Conservation (phyloP, 2,329 filamentous ascomycete species). For the Cryphonectria nitschkei region DNA sequence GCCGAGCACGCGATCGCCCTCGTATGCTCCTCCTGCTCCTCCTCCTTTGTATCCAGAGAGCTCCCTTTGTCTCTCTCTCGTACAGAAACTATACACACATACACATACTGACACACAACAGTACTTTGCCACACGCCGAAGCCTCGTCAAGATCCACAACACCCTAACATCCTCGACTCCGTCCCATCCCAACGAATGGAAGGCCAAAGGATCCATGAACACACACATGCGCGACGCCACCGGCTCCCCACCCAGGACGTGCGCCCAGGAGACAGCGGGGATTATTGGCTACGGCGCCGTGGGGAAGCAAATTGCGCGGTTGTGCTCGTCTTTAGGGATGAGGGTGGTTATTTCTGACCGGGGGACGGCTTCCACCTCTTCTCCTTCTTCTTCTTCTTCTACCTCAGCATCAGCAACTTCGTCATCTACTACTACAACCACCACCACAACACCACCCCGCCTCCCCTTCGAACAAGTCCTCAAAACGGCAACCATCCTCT, state of each 20-base stretch:
- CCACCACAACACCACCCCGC: slow-evolving; percentile 14
- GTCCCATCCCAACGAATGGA: slow-evolving; percentile 27
- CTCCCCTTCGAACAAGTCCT: slow-evolving; percentile 33
- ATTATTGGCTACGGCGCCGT: slow-evolving; percentile 29
- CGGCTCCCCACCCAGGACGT: slow-evolving; percentile 23
- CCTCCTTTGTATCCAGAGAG: background rate
- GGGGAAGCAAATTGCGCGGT: slow-evolving; percentile 30
- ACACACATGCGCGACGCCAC: slow-evolving; percentile 15
- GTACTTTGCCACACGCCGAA: slow-evolving; percentile 33
- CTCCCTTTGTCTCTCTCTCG: too few relatives aligned
- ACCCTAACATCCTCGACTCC: slow-evolving; percentile 26
- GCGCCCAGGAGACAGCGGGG: slow-evolving; percentile 23
- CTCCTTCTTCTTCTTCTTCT: background rate
- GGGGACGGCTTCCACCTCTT: slow-evolving; percentile 9
- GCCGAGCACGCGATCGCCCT: slow-evolving; percentile 34
- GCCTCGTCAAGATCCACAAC: slow-evolving; percentile 32
- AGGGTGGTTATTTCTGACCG: slow-evolving; percentile 33
- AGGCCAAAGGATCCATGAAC: slow-evolving; percentile 24
- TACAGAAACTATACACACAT: too few relatives aligned
- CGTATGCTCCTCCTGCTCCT: background rate
- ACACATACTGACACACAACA: background rate
- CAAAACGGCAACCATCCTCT: slow-evolving; percentile 30
- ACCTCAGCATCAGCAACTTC: slow-evolving; percentile 14
- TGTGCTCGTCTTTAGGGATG: slow-evolving; percentile 35
- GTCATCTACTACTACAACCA: background rate